A percentile compares a stretch with the other conserved stretches of the same genome.
phyloP scores from a whole-genome alignment of 1,139 yeast genomes.

The Kodamaea alishanica region DNA sequence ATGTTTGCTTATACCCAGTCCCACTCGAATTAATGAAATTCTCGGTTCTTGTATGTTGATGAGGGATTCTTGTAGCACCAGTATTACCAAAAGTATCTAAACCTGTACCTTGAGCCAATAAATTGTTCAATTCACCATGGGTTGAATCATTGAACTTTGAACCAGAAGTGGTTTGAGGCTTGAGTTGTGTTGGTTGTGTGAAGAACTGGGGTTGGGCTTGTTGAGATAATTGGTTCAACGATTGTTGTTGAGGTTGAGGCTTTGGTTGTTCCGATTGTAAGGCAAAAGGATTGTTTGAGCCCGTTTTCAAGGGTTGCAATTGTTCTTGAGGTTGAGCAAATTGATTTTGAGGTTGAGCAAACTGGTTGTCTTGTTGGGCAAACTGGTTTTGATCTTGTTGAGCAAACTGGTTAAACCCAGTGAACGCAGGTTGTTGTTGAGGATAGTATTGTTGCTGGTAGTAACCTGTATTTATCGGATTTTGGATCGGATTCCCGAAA shows the following conservation, averaged over 20 bases:
- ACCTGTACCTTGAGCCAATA: constrained; percentile 86
- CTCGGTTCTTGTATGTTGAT: constrained; percentile 83
- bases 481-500: constrained; percentile 74
- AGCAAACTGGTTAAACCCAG: constrained; percentile 27
- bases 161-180: constrained; percentile 32
- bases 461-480: constrained; percentile 52
- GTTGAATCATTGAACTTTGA: constrained; percentile 50
- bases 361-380: constrained; percentile 9
- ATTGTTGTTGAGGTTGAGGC: constrained; percentile 16
- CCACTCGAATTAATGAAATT: constrained; percentile 84
- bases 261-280: constrained; percentile 27
- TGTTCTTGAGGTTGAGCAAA: constrained; percentile 40
- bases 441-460: constrained; percentile 24
- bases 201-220: constrained; percentile 22
- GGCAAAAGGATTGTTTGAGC: constrained; percentile 91
- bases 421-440: constrained; percentile 31
- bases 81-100: constrained; percentile 94
- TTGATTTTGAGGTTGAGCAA: constrained; percentile 17
- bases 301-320: constrained; percentile 65
- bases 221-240: constrained; percentile 20
- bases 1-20: constrained; percentile 65
- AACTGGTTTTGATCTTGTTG: constrained; percentile 11
- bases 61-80: constrained; percentile 85
- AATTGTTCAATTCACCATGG: constrained; percentile 65
- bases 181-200: constrained; percentile 24